Evolutionary conservation across 148 eudicot genomes (phyloP).

Genomic region (Dianthus caryophyllus): DNA sequence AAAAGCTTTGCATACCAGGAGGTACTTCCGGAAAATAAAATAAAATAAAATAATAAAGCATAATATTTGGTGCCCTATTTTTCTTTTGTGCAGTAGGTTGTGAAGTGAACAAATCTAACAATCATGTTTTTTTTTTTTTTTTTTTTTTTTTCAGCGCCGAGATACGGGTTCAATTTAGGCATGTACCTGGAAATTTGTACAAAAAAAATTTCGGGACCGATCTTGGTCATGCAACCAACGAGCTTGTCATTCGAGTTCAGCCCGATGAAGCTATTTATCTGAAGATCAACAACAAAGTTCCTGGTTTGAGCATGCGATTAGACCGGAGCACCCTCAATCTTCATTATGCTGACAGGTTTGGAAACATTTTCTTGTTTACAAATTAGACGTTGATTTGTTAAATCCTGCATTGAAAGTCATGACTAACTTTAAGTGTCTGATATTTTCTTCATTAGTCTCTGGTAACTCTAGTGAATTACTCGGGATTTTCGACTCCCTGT

Average conservation of each 20-base stretch:
- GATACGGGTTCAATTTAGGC: constrained; percentile 90
- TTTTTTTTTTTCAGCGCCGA: constrained; percentile 59
- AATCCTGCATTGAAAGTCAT: not conserved
- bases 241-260: constrained; percentile 92
- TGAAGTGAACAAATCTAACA: not conserved
- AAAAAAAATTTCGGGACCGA: constrained; percentile 67
- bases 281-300: constrained; percentile 94
- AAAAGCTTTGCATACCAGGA: constrained; percentile 76
- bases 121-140: constrained; percentile 1
- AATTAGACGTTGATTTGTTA: not conserved
- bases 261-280: constrained; percentile 90
- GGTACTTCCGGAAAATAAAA: constrained; percentile 41
- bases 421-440: too few species aligned
- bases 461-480: too few species aligned
- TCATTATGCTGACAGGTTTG: constrained; percentile 81
- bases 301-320: constrained; percentile 89
- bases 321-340: constrained; percentile 94
- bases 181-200: constrained; percentile 89
- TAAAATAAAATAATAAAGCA: too few species aligned
- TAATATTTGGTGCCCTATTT: not conserved
- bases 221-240: constrained; percentile 86
- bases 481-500: not conserved
- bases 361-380: constrained; percentile 6
- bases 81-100: not conserved
- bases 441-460: too few species aligned